Base-by-base conservation (phyloP, 441 rosid genomes). In the Pelargonium cotyledonis region DNA sequence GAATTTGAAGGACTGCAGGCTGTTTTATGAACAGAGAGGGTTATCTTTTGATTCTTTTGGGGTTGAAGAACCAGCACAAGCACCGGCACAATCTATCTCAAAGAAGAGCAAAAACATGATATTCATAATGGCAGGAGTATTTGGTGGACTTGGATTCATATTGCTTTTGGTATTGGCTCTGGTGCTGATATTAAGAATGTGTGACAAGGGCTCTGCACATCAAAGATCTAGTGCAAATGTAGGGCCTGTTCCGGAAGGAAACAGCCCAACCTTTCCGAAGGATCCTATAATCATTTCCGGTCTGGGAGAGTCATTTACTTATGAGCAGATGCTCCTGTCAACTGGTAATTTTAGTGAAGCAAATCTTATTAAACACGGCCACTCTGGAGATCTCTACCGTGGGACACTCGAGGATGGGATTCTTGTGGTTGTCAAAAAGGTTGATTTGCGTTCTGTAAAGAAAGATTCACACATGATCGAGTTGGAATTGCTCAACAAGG, bases 311-410 rank as follows among this genome's bases (percentile, higher is more conserved):
- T 72, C 87, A n/a, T 92, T 83, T 82, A 71, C 92, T 0, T 85
- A 81, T 70, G 85, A 87, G 63, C 94, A 87, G 78, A 81, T 92
- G 75, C 83, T 87, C 6, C 80, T 68, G 55, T 88, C 92, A 53
- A 89, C 96, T n/a, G 80, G 78, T 67, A 86, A 84, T 6, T 95
- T 92, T 57, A 80, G 67, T 68, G 90, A 86, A 43, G 80, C 78
- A 5, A 92, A 86, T 78, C 85, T 95, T 70, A 89, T 92, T 43
- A 92, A 91, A 79, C 83, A 83, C 55, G 99, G 99, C 60, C 98
- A 89, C 72, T 90, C 99, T 0, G 99, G 99, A 38, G 91, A 80
- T 72, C 86, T 95, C 35, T 95, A 81, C 79, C 83, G 69, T 19
- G 98, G 97, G 61, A 62, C 73, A 46, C 76, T 89, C 70, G 96